These are phyloP conservation scores for Paraphaeosphaeria minitans DNA, from an alignment of 2,329 filamentous ascomycete genomes.

Conservation along the genomic window DNA sequence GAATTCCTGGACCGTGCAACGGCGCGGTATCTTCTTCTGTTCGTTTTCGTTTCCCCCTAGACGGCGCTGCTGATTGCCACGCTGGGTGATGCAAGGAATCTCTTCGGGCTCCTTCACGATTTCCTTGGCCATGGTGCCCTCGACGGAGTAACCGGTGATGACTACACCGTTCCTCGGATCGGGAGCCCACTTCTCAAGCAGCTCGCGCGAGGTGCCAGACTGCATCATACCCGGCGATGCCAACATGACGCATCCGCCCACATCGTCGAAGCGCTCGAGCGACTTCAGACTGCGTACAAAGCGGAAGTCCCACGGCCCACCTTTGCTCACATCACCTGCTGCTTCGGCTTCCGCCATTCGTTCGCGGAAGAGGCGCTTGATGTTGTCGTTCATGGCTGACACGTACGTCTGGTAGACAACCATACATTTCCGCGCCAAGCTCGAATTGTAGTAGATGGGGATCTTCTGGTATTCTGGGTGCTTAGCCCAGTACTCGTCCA, in stretches of 20 bases:
- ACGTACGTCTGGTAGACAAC: constrained; percentile 98
- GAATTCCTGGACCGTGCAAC: constrained; percentile 92
- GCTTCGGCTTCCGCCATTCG: constrained; percentile 90
- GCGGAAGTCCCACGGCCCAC: constrained; percentile 95
- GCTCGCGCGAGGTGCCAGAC: constrained; percentile 89
- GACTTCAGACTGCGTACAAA: constrained; percentile 91
- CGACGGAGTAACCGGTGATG: constrained; percentile 97
- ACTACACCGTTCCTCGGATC: constrained; percentile 97
- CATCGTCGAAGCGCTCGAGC: constrained; percentile 93
- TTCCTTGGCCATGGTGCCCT: constrained; percentile 97
- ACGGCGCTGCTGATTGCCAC: constrained; percentile 59
- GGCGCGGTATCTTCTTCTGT: constrained; percentile 86
- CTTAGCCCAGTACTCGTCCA: constrained; percentile 96
- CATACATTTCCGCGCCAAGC: constrained; percentile 96
- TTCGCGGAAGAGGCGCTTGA: constrained; percentile 92
- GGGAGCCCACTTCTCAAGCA: constrained; percentile 94
- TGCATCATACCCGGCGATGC: constrained; percentile 98
- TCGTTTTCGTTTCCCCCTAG: constrained; percentile 72
- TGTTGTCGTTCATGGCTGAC: constrained; percentile 98
- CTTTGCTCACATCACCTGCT: constrained; percentile 72
- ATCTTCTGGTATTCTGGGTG: constrained; percentile 87
- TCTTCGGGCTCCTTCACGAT: constrained; percentile 94
- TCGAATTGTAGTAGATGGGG: constrained; percentile 97
- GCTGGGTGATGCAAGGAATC: constrained; percentile 90
- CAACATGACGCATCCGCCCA: constrained; percentile 95